Evolutionary conservation across 2,329 filamentous ascomycete species (phyloP).

Genomic region (Cryoendolithus antarcticus): DNA sequence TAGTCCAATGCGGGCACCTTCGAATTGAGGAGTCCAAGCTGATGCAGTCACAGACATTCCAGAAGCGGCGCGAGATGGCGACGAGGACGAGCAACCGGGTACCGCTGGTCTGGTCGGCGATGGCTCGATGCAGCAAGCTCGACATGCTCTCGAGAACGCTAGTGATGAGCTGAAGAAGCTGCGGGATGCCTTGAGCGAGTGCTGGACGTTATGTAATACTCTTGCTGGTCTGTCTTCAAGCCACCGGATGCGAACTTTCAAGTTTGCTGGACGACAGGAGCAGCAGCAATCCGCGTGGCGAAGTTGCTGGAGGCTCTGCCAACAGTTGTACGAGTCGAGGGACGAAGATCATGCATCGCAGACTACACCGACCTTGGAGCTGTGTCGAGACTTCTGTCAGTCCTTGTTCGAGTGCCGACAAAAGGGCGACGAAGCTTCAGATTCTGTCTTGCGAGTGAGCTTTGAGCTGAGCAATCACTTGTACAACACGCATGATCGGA

Average conservation of each 20-base stretch:
- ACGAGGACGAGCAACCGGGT: conserved; percentile 22
- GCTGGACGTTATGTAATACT: conserved; percentile 90
- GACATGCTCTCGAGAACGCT: conserved; percentile 35
- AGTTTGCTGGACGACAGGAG: conserved; percentile 59
- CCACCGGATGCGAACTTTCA: conserved; percentile 68
- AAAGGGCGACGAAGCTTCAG: conserved; percentile 63
- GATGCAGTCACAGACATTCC: conserved; percentile 30
- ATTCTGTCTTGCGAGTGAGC: conserved; percentile 81
- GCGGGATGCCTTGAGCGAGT: conserved; percentile 72
- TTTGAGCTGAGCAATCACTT: conserved; percentile 94
- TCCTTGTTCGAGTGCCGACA: conserved; percentile 76
- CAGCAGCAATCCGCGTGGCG: conserved; percentile 84
- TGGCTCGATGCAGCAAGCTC: conserved; percentile 36
- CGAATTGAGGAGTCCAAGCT: conserved; percentile 4
- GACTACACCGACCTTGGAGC: conserved; percentile 63
- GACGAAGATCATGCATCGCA: conserved; percentile 58
- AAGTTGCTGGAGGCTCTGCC: conserved; percentile 85
- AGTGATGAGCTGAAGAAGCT: conserved; percentile 55
- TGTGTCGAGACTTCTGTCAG: conserved; percentile 87
- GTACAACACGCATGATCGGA: conserved; percentile 80
- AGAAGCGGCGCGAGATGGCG: conserved; percentile 28
- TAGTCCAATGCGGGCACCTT: conserved; percentile 1
- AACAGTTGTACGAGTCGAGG: conserved; percentile 71
- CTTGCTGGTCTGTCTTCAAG: conserved; percentile 73
- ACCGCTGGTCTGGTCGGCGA: conserved; percentile 23